phyloP scores from a whole-genome alignment of 169 alveolate species.

The Plasmodium reichenowi region DNA sequence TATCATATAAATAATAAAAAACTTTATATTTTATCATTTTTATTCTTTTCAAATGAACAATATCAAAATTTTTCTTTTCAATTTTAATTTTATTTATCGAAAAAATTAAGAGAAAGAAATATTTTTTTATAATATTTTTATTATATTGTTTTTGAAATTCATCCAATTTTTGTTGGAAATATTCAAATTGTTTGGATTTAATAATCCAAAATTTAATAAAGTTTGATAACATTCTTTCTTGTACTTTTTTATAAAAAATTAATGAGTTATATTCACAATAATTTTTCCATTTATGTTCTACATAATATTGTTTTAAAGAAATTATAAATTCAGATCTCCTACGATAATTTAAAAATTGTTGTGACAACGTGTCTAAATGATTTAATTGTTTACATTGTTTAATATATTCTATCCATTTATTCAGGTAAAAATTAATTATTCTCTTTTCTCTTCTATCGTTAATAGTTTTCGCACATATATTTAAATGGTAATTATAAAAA shows the following conservation, averaged over 20 bases:
- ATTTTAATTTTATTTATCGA: conserved; percentile 47
- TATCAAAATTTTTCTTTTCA: conserved; percentile 54
- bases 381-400: conserved; percentile 20
- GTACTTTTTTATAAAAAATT: conserved; percentile 24
- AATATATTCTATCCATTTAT: conserved; percentile 33
- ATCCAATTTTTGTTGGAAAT: conserved; percentile 3
- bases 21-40: conserved; percentile 28
- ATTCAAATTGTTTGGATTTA: neutral
- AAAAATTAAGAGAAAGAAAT: conserved; percentile 53
- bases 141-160: conserved; percentile 5
- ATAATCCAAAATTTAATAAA: conserved; percentile 18
- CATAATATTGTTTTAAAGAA: conserved; percentile 28
- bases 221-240: conserved; percentile 7
- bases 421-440: neutral
- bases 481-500: conserved; percentile 44
- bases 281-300: conserved; percentile 57
- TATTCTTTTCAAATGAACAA: conserved; percentile 39
- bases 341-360: conserved; percentile 20
- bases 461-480: conserved; percentile 38
- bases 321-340: conserved; percentile 30
- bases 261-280: conserved; percentile 67
- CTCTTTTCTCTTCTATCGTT: conserved; percentile 16
- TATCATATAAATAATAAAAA: neutral
- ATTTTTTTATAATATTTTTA: conserved; percentile 33
- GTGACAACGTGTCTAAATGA: conserved; percentile 4